Conservation (phyloP, 495 filamentous ascomycete genomes). For the Penicillium goetzii region DNA sequence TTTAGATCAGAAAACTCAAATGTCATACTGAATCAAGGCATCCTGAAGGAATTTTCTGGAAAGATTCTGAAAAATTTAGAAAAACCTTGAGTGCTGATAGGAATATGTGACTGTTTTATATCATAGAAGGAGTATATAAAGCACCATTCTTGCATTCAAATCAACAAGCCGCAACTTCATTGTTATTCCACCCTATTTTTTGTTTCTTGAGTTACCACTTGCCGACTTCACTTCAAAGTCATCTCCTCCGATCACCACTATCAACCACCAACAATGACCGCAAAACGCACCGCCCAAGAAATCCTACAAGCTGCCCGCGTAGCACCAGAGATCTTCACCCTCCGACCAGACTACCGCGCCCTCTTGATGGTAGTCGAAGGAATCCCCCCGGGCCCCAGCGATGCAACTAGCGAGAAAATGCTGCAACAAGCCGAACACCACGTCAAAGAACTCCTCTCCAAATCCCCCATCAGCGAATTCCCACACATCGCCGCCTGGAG, state of each 20-base stretch:
- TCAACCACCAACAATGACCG: slow-evolving; percentile 7
- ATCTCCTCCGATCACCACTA: not conserved
- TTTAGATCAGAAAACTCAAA: not conserved
- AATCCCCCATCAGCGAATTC: slow-evolving; percentile 20
- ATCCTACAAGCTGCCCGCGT: slow-evolving; percentile 23
- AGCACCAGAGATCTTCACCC: slow-evolving; percentile 24
- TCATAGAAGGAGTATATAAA: not conserved
- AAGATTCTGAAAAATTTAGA: not conserved
- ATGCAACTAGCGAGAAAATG: slow-evolving; percentile 21
- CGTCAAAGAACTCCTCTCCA: slow-evolving; percentile 12
- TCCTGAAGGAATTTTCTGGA: not conserved
- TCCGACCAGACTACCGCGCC: slow-evolving; percentile 31
- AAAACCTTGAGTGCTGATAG: not conserved
- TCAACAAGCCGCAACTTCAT: not conserved
- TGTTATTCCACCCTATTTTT: not conserved
- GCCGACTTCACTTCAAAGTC: not conserved
- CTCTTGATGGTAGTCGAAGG: slow-evolving; percentile 31
- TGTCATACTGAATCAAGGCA: not conserved
- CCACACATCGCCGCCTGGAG: slow-evolving; percentile 35
- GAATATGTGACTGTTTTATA: not conserved
- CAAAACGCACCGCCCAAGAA: slow-evolving; percentile 12
- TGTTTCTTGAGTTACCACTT: not conserved
- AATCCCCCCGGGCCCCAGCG: slow-evolving; percentile 27
- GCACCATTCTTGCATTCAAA: not conserved
- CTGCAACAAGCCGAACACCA: slow-evolving; percentile 20